A percentile compares a stretch with the other conserved stretches of the same genome.
These are phyloP conservation scores for Sarcodon sp. DNA, from an alignment of 768 basidiomycete species.

Conservation along the genomic window DNA sequence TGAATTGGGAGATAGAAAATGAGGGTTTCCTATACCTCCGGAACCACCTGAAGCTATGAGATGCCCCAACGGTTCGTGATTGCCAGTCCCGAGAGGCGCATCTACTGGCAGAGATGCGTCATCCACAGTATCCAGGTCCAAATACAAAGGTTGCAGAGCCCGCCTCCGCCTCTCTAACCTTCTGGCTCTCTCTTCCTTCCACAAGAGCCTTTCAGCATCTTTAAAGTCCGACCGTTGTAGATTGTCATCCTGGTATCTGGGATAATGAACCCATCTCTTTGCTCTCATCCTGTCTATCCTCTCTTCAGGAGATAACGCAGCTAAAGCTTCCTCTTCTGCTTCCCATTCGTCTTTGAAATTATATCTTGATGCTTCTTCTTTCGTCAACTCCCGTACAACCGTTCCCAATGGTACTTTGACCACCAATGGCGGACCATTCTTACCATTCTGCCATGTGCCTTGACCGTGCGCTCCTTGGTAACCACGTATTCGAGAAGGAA, in stretches of 20 bases:
- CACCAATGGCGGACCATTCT: conserved; percentile 54
- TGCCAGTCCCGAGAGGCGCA: conserved; percentile 51
- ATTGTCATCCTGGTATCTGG: conserved; percentile 49
- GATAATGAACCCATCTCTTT: conserved; percentile 74
- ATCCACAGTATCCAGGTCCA: conserved; percentile 51
- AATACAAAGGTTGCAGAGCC: conserved; percentile 26
- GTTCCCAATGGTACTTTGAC: conserved; percentile 86
- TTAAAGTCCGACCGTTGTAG: conserved; percentile 50
- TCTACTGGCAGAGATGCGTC: conserved; percentile 28
- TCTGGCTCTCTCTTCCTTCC: conserved; percentile 48
- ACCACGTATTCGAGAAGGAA: conserved; percentile 58
- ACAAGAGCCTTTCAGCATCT: conserved; percentile 52
- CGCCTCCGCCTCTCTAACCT: conserved; percentile 32
- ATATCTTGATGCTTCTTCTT: conserved; percentile 46
- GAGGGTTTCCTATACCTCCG: conserved; percentile 84
- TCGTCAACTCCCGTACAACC: conserved; percentile 64
- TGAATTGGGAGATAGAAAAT: conserved; percentile 55
- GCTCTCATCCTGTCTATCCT: conserved; percentile 48
- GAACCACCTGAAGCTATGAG: conserved; percentile 65
- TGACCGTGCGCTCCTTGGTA: conserved; percentile 59
- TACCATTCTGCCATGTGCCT: conserved; percentile 84
- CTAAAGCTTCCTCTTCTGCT: conserved; percentile 48
- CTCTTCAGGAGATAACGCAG: conserved; percentile 32
- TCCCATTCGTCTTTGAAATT: conserved; percentile 55
- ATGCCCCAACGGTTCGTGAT: conserved; percentile 40